These are phyloP conservation scores for Sporothrix pallida DNA, from an alignment of 2,329 filamentous ascomycete species.

Conservation along the genomic window DNA sequence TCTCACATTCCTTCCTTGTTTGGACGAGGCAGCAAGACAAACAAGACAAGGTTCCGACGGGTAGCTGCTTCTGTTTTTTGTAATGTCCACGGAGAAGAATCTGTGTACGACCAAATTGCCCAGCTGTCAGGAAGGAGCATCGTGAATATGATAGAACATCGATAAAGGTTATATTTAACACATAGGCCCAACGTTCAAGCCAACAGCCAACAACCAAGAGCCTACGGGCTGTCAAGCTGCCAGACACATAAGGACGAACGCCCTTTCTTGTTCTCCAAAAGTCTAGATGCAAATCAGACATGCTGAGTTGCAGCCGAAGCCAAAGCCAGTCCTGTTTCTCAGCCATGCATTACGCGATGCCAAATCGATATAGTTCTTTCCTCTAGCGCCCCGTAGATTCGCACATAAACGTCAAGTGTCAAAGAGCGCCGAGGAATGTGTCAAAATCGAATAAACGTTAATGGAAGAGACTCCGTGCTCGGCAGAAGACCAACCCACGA, in stretches of 20 bases:
- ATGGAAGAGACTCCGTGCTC: constrained; percentile 10
- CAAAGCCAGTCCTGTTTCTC: constrained; percentile 1
- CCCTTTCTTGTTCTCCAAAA: background rate
- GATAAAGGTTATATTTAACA: too few species aligned
- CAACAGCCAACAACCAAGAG: too few species aligned
- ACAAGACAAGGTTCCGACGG: background rate
- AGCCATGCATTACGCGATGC: constrained; percentile 1
- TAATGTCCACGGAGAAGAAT: background rate
- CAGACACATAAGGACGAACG: background rate
- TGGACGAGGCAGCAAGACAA: background rate
- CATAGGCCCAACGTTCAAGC: too few species aligned
- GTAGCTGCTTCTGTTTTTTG: background rate
- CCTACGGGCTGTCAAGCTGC: background rate
- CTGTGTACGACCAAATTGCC: background rate
- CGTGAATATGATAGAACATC: background rate
- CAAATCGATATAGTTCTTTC: background rate
- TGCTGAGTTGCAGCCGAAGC: background rate
- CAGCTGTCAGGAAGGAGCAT: background rate
- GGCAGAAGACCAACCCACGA: background rate
- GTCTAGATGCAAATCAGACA: background rate
- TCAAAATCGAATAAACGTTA: background rate
- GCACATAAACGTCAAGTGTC: background rate
- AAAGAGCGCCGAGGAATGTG: background rate
- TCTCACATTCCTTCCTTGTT: constrained; percentile 15
- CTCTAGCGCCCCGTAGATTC: background rate